Evolutionary conservation across 2,329 filamentous ascomycete species (phyloP), one percentile per base, ranked within the genome.

Genomic region (Podosphaera fusca): DNA sequence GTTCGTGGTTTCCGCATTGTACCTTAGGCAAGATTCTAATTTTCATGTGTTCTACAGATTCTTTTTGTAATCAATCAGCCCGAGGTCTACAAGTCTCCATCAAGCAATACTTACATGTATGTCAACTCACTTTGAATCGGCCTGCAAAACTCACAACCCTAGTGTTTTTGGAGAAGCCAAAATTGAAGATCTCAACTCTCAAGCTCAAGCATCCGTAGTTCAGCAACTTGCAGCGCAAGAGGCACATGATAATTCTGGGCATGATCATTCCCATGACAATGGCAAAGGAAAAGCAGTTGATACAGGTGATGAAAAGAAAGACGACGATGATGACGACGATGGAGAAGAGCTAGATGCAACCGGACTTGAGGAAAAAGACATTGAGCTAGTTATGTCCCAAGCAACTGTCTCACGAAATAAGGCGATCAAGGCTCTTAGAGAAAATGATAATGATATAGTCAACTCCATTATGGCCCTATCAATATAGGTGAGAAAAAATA

Each of bases 141-240:
- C n/a, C 2, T 30, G 3, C 51, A 30, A 56, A 51, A 57, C 58
- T 59, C 49, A 62, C 60, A 61, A 54, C 49, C 38, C 12, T 42
- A 95, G 90, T 75, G 94, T 96, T 74, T 98, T 98, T 71, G 92
- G 92, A 73, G 94, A 98, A 80, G 92, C 94, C 70, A 98, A 98
- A 86, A 96, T 98, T 64, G 92, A 98, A 81, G 94, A 98, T 74
- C 80, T 96, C 69, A 98, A 96, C 84, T 94, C 92, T 67, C 87
- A 90, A 71, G 90, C 90, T 68, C 92, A 96, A 78, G 87, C 90
- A 68, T 87, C 86, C 65, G 92, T 92, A 67, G 90, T 90, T 67
- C 87, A 94, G 75, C 89, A 95, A 76, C 86, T 98, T 66, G 88
- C 88, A 67, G 82, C 82, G 63, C 78, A 79, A 67, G 83, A 81